A percentile compares a stretch with the other conserved stretches of the same genome.
Evolutionary conservation across 2,329 filamentous ascomycete species (phyloP).

Genomic region (Pleoardoris graminearum): DNA sequence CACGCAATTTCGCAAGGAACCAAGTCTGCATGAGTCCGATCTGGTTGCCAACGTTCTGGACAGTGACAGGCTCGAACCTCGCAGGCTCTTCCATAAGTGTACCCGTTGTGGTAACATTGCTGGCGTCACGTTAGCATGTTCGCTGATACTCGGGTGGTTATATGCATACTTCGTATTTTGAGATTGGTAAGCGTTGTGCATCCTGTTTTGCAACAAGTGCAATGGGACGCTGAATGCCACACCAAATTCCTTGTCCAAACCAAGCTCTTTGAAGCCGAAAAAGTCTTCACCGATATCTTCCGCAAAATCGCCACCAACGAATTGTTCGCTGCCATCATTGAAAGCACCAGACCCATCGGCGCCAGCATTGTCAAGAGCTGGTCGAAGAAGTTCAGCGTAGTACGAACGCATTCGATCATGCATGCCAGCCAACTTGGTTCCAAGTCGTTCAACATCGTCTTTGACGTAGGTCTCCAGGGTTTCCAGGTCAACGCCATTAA

Average conservation of each 20-base stretch:
- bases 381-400: constrained; percentile 88
- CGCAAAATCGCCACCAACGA: constrained; percentile 93
- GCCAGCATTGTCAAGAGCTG: constrained; percentile 76
- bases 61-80: constrained; percentile 75
- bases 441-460: constrained; percentile 88
- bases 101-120: constrained; percentile 61
- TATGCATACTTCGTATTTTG: constrained; percentile 63
- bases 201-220: constrained; percentile 88
- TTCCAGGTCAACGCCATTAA: constrained; percentile 82
- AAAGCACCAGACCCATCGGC: constrained; percentile 88
- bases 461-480: constrained; percentile 83
- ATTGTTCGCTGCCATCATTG: constrained; percentile 96
- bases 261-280: constrained; percentile 96
- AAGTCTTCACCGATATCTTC: constrained; percentile 98
- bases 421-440: constrained; percentile 75
- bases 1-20: constrained; percentile 85
- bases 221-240: constrained; percentile 88
- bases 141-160: constrained; percentile 2
- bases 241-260: constrained; percentile 88
- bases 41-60: constrained; percentile 75
- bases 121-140: constrained; percentile 44
- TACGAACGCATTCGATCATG: constrained; percentile 95
- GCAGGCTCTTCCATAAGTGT: constrained; percentile 70
- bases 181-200: constrained; percentile 81
- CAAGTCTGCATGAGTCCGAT: constrained; percentile 90